Evolutionary conservation across 495 filamentous ascomycete species (phyloP), one percentile per base, ranked within the genome.

Genomic region (Lineolata rhizophorae): DNA sequence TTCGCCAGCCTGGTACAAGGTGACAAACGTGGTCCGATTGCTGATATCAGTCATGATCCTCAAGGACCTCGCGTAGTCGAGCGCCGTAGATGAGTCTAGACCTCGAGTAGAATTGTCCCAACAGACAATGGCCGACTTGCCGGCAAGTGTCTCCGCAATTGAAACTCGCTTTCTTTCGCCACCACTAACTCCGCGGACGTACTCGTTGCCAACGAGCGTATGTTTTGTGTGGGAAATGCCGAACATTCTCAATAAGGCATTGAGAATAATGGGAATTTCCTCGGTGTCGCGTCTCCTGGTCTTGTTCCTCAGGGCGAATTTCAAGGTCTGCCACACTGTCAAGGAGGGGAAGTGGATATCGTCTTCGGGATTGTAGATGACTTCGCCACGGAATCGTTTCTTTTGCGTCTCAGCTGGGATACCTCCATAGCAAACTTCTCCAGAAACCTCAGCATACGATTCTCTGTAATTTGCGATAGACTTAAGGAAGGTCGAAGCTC

Each of bases 201-300:
- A 84, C 43, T 74, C 76, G 47, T 91, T 78, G 14, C 84, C 84
- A 10, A 94, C 80, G 14, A 70, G 58, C 0, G 84, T 93, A 41
- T 87, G 65, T 42, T 67, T 65, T 0, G 83, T 87, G 45, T 92
- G 80, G 21, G 55, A 58, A 44, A 92, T 84, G 29, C 74, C 74
- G 41, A 85, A 80, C 56, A 76, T 71, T 37, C 63, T 71, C 42
- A 77, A 45, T 27, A 76, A 48, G 4, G 67, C 67, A 42, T 64
- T 56, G 20, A 67, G 61, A 26, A 79, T 75, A 30, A 76, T 52
- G 2, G 69, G 63, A 16, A 82, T 72, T 32, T 76, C 70, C 1
- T 55, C 61, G 12, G 61, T 61, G n/a, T 72, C 62, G 26, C 63
- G 56, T 53, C 75, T 79, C 50, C 67, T 74, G n/a, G 75, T 80